Evolutionary conservation across 768 basidiomycete genomes (phyloP), one percentile per base, ranked within the genome.

Genomic region (Boletus vermiculosoides): DNA sequence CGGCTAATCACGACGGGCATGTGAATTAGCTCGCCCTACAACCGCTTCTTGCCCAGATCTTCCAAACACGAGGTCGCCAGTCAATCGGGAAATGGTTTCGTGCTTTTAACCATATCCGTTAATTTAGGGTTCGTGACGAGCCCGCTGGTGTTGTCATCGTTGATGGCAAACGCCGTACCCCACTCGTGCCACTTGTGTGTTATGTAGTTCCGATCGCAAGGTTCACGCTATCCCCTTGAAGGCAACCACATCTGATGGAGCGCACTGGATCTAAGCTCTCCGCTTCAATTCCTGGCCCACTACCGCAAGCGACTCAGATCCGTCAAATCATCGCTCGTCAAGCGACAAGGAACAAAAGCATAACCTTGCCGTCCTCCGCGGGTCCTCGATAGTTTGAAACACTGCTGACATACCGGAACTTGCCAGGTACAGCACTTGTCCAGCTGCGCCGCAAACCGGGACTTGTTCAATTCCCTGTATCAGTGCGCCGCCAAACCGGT

Each of bases 81-180:
- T 63, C 54, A 67, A 71, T 69, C 56, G 52, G 69, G 71, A 60
- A 69, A 55, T 64, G 22, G 41, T 45, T 42, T 54, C 45, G 66
- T 60, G 51, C 54, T 54, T 56, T 69, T 67, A 34, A 54, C 61
- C 58, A 69, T 50, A 65, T 71, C 71, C 69, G 66, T 62, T 64
- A 55, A 58, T 62, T 71, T 70, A 69, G 67, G 67, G 69, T 71
- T 69, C 56, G 57, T 52, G 39, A 48, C 58, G 28, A 45, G 54
- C 9, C 60, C 44, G 44, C 18, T 37, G 23, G 53, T 55, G 60
- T 31, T 55, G 57, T 62, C 60, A 57, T 59, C 48, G 45, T 8
- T 58, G 57, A 62, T 69, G 67, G 56, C 45, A 59, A 59, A 61
- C 52, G 54, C 56, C 57, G 64, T 63, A 59, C 67, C 57, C 61